Base-by-base conservation (phyloP, 768 basidiomycete genomes). In the Trametes cingulata region DNA sequence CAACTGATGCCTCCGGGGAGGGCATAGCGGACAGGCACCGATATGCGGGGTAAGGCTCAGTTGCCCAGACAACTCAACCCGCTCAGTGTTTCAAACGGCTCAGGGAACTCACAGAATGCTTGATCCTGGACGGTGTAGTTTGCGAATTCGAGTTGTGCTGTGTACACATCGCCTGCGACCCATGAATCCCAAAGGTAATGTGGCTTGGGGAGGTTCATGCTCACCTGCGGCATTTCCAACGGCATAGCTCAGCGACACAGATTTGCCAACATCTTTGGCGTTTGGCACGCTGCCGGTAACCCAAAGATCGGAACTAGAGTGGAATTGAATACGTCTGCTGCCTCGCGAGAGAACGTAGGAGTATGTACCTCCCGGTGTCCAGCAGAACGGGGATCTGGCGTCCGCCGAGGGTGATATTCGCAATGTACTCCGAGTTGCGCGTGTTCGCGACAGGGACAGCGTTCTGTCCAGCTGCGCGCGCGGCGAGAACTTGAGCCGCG, bases 241-340 rank as follows among this genome's bases (percentile, higher is more conserved):
- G 8, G 90, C 90, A 64, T 91, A 92, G 7, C 78, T 73, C 19
- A 92, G 71, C 1, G 82, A 80, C 14, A 85, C 71, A 10, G 78
- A 69, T 52, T 82, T 78, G 13, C 88, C 88, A 0, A 84, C 77
- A 64, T 87, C 83, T 43, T 75, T 80, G 36, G 84, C 75, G 24
- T 72, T 70, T 8, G 87, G 78, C 20, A 82, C 79, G 45, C 73
- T 67, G 22, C 76, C 80, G 6, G 75, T 76, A 12, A 88, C 87
- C 90, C 90, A 92, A 40, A 92, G 72, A 71, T 92, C 90, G 39
- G 89, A 87, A 65, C 90, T 91, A 61, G 35, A 33, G 19, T 56
- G 24, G 0, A 45, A 10, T 33, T 50, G 3, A 56, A 22, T 62
- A 47, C 56, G 50, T 9, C 39, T 40, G 46, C 22, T 54, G n/a